Evolutionary conservation across 208 protist genomes (phyloP), one percentile per base, ranked within the genome.

Genomic region (Acanthamoeba royreba): DNA sequence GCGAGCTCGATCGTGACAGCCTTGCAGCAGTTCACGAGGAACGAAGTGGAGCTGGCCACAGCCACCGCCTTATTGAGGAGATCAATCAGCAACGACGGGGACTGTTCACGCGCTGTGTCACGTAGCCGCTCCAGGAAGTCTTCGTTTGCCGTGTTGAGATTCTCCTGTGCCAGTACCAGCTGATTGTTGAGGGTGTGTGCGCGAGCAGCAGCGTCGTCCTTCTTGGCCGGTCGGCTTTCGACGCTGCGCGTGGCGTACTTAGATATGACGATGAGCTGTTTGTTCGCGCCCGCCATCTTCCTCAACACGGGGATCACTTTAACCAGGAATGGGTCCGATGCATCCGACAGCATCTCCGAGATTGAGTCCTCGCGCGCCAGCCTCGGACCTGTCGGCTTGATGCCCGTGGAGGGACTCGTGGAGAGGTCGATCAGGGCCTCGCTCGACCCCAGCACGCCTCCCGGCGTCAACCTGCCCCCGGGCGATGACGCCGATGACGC

Each of bases 11-110:
- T 69, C 7, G 83, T 90, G 55, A 90, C 83, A 31, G 83, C 83
- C 49, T 90, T 90, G 53, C 47, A 61, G 83, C 83, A 90, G 83
- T 90, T 90, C 0, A 90, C 83, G 53, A 90, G 47, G 83, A 90
- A 90, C 33, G 83, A 90, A 13, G 83, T 72, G 31, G 83, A 90
- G 55, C 25, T 90, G 47, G 83, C 47, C 5, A 90, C 83, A 22
- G 83, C 49, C 38, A 42, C 45, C 7, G 83, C 55, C 47, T 69
- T 72, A 52, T 69, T 69, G 47, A 90, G 22, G 2, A 90, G 83
- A 35, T 90, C 83, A 17, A 61, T 35, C 33, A 90, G 38, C 33
- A 52, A 43, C 17, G 35, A 22, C 35, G 83, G 55, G n/a, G 38
- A 47, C 49, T 58, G 83, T 33, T 90, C 83, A 35, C 83, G 83